Conservation (phyloP, 352 stramenopile genomes). For the Aphanomyces astaci region DNA sequence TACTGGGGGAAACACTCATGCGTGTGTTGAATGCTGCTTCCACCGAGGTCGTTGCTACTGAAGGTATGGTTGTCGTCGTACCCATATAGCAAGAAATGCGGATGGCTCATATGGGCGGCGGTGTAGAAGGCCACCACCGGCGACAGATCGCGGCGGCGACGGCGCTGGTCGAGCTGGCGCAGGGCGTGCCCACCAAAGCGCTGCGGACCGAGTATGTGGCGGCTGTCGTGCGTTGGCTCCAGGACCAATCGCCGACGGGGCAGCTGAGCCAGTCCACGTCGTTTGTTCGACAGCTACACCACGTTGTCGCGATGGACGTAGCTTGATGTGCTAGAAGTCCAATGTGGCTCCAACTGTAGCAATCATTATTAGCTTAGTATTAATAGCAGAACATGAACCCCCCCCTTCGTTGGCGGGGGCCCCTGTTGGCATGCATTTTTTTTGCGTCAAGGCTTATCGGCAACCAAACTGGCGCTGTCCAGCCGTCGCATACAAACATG, state of each 20-base stretch:
- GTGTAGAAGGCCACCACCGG: not conserved
- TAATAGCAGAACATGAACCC: too few relatives aligned
- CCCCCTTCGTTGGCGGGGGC: too few relatives aligned
- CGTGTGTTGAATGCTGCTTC: not conserved
- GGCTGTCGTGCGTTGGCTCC: constrained; percentile 1
- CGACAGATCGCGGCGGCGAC: not conserved
- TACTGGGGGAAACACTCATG: not conserved
- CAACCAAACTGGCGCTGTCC: too few relatives aligned
- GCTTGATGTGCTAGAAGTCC: too few relatives aligned
- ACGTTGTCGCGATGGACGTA: not conserved
- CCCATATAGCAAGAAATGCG: too few relatives aligned
- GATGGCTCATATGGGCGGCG: too few relatives aligned
- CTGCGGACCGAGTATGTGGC: constrained; percentile 3
- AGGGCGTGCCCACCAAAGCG: not conserved
- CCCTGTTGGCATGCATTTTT: too few relatives aligned
- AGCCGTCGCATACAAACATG: too few relatives aligned
- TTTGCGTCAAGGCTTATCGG: too few relatives aligned
- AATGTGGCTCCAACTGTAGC: too few relatives aligned
- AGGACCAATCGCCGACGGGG: not conserved
- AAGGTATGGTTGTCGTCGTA: too few relatives aligned
- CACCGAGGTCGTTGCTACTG: not conserved
- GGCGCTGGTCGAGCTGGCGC: constrained; percentile 3
- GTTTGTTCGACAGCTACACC: constrained; percentile 12
- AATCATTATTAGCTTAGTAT: too few relatives aligned
- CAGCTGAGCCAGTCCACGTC: not conserved